These are phyloP conservation scores for Quillaja saponaria DNA, from an alignment of 306 rosid genomes.

Conservation along the genomic window DNA sequence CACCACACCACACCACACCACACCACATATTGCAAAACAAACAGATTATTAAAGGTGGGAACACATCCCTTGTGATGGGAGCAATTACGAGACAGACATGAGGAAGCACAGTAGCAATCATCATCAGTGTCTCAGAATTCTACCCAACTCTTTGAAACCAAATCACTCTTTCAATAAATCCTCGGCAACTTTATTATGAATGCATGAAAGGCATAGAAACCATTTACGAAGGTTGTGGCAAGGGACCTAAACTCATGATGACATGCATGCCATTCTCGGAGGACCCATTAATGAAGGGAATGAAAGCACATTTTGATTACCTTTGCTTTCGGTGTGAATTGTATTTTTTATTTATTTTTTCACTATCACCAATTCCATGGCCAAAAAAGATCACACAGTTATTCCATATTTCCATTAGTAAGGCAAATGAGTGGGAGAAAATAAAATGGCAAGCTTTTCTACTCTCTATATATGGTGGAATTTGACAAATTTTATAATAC, in stretches of 20 bases:
- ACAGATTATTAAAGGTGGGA: constrained; percentile 25
- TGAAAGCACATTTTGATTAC: constrained; percentile 67
- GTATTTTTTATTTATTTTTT: constrained; percentile 5
- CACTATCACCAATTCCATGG: constrained; percentile 6
- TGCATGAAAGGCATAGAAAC: constrained; percentile 9
- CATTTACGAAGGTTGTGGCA: constrained; percentile 34
- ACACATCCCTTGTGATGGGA: constrained; percentile 41
- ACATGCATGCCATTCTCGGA: constrained; percentile 65
- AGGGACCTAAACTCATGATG: constrained; percentile 63
- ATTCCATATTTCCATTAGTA: constrained; percentile 33
- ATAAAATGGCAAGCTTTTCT: neutral
- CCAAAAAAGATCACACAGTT: constrained; percentile 10
- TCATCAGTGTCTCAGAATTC: constrained; percentile 25
- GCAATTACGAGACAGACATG: constrained; percentile 17
- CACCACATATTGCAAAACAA: too few species aligned
- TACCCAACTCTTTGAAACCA: neutral
- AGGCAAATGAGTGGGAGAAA: neutral
- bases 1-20: too few species aligned
- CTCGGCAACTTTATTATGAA: constrained; percentile 14
- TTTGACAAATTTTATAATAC: constrained; percentile 28
- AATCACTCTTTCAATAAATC: constrained; percentile 12
- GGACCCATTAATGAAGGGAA: constrained; percentile 57
- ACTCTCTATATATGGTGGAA: constrained; percentile 9
- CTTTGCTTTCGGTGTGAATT: constrained; percentile 55
- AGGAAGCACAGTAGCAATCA: constrained; percentile 14